Percentiles rank a stretch among this genome's conserved stretches.
These are phyloP conservation scores for Lophiotrema nucula DNA, from an alignment of 495 filamentous ascomycete genomes.

Conservation along the genomic window DNA sequence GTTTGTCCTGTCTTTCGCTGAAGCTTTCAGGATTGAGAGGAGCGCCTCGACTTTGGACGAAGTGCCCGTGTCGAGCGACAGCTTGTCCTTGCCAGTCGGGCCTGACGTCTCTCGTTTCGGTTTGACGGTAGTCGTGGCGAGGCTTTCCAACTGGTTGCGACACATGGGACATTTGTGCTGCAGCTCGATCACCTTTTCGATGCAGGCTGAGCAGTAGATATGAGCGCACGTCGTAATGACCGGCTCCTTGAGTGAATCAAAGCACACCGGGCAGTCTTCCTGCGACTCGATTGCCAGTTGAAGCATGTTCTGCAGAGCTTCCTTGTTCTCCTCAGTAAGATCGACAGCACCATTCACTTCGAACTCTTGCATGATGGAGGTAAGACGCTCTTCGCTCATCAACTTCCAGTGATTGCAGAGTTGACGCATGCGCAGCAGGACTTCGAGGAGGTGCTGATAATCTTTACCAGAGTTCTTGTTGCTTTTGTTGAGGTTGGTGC, in stretches of 20 bases:
- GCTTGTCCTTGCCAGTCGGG: conserved; percentile 34
- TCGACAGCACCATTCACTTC: conserved; percentile 65
- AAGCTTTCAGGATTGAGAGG: conserved; percentile 72
- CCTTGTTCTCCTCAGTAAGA: conserved; percentile 70
- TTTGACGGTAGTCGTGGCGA: conserved; percentile 45
- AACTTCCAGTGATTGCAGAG: conserved; percentile 87
- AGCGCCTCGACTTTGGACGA: conserved; percentile 85
- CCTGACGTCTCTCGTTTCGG: conserved; percentile 50
- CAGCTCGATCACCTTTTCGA: conserved; percentile 72
- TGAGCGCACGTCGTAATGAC: conserved; percentile 90
- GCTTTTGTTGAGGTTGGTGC: conserved; percentile 43
- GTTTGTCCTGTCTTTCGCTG: conserved; percentile 57
- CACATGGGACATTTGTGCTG: conserved; percentile 90
- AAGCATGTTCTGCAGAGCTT: conserved; percentile 72
- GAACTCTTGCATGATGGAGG: conserved; percentile 65
- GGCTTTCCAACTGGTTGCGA: conserved; percentile 64
- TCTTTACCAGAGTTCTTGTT: conserved; percentile 42
- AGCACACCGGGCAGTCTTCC: conserved; percentile 82
- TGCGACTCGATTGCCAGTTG: conserved; percentile 76
- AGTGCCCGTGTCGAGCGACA: conserved; percentile 61
- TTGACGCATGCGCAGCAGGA: conserved; percentile 81
- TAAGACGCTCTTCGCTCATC: conserved; percentile 65
- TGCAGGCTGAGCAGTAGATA: conserved; percentile 72
- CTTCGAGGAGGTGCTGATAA: conserved; percentile 72
- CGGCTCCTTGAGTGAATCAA: conserved; percentile 69